Percentiles rank a stretch among this genome's conserved stretches.
These are phyloP conservation scores for Annulohypoxylon nitens DNA, from an alignment of 495 filamentous ascomycete genomes.

Conservation along the genomic window DNA sequence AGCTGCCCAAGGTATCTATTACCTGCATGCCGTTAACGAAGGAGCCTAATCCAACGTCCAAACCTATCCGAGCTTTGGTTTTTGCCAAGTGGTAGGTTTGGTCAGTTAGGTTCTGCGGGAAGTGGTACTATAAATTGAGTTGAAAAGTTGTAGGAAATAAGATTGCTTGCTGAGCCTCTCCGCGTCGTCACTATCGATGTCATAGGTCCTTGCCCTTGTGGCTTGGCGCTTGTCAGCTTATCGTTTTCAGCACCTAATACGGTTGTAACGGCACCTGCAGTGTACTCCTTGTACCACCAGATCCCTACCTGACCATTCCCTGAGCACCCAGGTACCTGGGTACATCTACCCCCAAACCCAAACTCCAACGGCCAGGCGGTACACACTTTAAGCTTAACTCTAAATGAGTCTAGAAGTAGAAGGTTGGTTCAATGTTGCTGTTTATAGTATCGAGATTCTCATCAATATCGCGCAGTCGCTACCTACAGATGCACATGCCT, in stretches of 20 bases:
- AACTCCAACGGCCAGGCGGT: no score
- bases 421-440: no score
- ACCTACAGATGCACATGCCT: not conserved
- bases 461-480: not conserved
- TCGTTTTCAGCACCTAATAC: constrained; percentile 19
- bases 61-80: not conserved
- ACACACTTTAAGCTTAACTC: no score
- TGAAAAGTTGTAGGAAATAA: not conserved
- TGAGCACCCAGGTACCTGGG: no score
- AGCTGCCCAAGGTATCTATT: constrained; percentile 11
- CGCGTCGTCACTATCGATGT: constrained; percentile 44
- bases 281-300: not conserved
- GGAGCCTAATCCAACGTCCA: not conserved
- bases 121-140: not conserved
- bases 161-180: constrained; percentile 39
- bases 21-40: constrained; percentile 12
- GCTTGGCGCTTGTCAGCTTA: constrained; percentile 38
- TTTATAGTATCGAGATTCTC: no score
- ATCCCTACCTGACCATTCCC: not conserved
- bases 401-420: no score
- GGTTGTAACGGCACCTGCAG: not conserved
- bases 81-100: constrained; percentile 7
- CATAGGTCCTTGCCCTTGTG: constrained; percentile 44
- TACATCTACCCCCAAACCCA: no score
- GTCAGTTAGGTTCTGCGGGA: no score